Percentiles rank a stretch among this genome's conserved stretches.
phyloP scores from a whole-genome alignment of 805 yeast species.

The Starmerella geochares region DNA sequence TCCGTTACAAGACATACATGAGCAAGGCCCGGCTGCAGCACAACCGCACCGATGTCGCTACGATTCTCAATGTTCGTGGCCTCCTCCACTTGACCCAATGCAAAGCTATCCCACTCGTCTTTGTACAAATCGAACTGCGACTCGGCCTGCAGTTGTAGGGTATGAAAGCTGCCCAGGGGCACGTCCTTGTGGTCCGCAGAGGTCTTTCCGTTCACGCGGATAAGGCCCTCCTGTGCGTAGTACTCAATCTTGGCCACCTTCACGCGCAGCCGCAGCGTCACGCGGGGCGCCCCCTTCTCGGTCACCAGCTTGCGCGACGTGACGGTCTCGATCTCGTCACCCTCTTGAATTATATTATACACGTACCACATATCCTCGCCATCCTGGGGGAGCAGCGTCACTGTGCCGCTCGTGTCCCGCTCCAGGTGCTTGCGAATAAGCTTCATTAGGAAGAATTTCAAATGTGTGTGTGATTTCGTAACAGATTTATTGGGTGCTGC shows the following conservation, averaged over 20 bases:
- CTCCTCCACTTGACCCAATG: conserved; percentile 52
- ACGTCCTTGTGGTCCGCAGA: conserved; percentile 59
- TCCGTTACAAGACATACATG: conserved; percentile 84
- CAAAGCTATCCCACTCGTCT: conserved; percentile 68
- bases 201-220: conserved; percentile 69
- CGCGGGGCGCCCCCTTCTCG: conserved; percentile 40
- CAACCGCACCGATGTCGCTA: conserved; percentile 91
- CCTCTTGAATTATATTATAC: conserved; percentile 66
- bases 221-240: conserved; percentile 61
- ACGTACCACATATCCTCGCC: conserved; percentile 84
- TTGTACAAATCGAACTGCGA: conserved; percentile 61
- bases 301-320: conserved; percentile 53
- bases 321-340: conserved; percentile 61
- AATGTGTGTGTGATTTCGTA: background rate
- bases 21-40: conserved; percentile 88
- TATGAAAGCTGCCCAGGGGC: conserved; percentile 76
- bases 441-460: conserved; percentile 40
- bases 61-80: conserved; percentile 65
- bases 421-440: conserved; percentile 41
- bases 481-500: background rate
- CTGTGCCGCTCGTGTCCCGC: conserved; percentile 53
- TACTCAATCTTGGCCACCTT: conserved; percentile 63
- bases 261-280: conserved; percentile 51
- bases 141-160: conserved; percentile 67
- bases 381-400: conserved; percentile 70